phyloP scores from a whole-genome alignment of 331 rosid species.

The Prunus yedoensis region DNA sequence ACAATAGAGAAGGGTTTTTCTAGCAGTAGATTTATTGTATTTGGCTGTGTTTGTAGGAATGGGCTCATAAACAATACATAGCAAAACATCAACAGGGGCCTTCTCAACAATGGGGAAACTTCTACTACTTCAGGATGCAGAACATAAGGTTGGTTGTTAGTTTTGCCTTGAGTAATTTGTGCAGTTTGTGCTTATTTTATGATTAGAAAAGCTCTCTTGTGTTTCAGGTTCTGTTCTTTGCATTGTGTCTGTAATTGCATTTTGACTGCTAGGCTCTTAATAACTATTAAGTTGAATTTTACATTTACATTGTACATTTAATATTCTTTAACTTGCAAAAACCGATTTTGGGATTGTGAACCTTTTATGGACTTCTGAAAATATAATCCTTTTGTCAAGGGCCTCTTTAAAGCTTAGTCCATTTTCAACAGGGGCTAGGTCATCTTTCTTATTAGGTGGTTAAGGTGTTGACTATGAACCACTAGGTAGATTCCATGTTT shows the following conservation, averaged over 20 bases:
- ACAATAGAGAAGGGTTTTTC: background rate
- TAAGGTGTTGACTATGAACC: background rate
- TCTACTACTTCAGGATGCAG: slow-evolving; percentile 97
- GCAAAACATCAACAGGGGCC: slow-evolving; percentile 99
- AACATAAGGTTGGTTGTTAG: slow-evolving; percentile 63
- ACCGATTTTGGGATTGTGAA: background rate
- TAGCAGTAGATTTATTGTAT: background rate
- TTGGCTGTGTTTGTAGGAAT: slow-evolving; percentile 57
- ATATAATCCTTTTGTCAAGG: background rate
- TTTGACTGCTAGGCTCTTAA: background rate
- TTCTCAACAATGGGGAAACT: slow-evolving; percentile 99
- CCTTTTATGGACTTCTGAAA: background rate
- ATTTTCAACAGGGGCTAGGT: background rate
- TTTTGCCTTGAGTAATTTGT: background rate
- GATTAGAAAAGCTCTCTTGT: background rate
- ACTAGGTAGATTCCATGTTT: background rate
- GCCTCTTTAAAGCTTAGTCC: background rate
- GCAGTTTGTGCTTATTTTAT: background rate
- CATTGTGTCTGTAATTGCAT: background rate
- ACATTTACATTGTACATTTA: background rate
- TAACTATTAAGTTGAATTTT: background rate
- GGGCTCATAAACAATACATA: slow-evolving; percentile 99
- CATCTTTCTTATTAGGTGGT: background rate
- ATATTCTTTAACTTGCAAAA: background rate
- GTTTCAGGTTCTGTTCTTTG: background rate